Base-by-base conservation (phyloP, 306 rosid species). In the Rubus parviflorus region DNA sequence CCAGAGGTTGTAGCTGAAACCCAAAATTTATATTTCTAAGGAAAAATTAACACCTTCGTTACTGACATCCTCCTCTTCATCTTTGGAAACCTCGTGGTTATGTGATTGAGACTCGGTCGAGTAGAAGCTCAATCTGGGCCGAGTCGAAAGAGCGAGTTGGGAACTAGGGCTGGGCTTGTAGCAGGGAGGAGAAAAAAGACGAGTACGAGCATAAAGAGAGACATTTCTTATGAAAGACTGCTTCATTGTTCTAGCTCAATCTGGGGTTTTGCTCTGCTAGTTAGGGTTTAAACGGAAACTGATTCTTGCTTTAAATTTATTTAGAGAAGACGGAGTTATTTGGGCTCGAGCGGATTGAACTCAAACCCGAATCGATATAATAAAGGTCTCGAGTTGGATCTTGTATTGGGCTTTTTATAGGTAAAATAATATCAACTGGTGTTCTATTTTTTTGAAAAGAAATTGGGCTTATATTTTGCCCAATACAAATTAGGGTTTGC, bases 41-140 rank as follows among this genome's bases (percentile, higher is more conserved):
- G 11, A 25, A 19, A 45, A 38, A 19, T 20, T 14, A 40, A 49
- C 68, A 85, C 88, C 86, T 82, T 85, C 72, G 1, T 73, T 62
- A 47, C 62, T 68, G 48, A 72, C 75, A 40, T 60, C 75, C 7
- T 75, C 77, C 5, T 64, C 79, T 8, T 62, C 64, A 51, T 11
- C 57, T 16, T 63, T 48, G 14, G 43, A 70, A 19, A 80, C 76
- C 7, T 82, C 81, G 22, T 77, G 35, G 17, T 23, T 14, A 49
- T 11, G 70, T 20, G 54, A 19, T 23, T 9, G 35, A 45, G 76
- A 68, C 8, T 38, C 81, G 46, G 90, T 86, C 25, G 87, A 89
- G 91, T 70, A 90, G 77, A 90, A 77, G 42, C 90, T 49, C 69
- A 78, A 81, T 60, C 74, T 54, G 76, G 74, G 67, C 65, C 60